Evolutionary conservation across 73 alveolate genomes (phyloP).

Genomic region (Uronychia setigera): DNA sequence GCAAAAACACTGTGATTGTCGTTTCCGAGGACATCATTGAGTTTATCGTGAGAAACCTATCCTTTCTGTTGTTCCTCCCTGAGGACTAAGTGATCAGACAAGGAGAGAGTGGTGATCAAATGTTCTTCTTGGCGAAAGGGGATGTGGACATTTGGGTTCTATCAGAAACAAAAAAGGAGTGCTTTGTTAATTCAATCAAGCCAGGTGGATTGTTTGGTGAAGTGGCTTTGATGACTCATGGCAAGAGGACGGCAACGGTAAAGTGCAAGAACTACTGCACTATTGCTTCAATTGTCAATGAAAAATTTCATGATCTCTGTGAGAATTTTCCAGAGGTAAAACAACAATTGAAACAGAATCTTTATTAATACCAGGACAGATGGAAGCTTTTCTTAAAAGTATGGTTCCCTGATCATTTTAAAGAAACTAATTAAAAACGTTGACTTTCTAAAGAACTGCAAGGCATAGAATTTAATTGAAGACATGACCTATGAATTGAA

Average conservation of each 20-base stretch:
- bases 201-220: slow-evolving; percentile 25
- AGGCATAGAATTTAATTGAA: slow-evolving; percentile 12
- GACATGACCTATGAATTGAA: slow-evolving; percentile 19
- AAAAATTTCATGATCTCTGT: slow-evolving; percentile 27
- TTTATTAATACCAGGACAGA: slow-evolving; percentile 21
- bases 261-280: slow-evolving; percentile 72
- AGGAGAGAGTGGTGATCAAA: slow-evolving; percentile 13
- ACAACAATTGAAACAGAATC: not conserved
- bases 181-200: not conserved
- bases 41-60: slow-evolving; percentile 18
- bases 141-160: slow-evolving; percentile 12
- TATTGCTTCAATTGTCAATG: slow-evolving; percentile 43
- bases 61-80: slow-evolving; percentile 23
- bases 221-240: slow-evolving; percentile 3
- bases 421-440: not conserved
- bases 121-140: slow-evolving; percentile 31
- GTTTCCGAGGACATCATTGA: slow-evolving; percentile 12
- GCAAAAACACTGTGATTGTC: slow-evolving; percentile 7
- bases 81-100: slow-evolving; percentile 44
- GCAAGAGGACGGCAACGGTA: slow-evolving; percentile 82
- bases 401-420: not conserved
- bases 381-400: slow-evolving; percentile 27
- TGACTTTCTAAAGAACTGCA: not conserved
- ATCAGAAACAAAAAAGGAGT: slow-evolving; percentile 19
- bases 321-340: slow-evolving; percentile 34